Percentiles rank a stretch among this genome's conserved stretches.
Evolutionary conservation across 441 rosid species (phyloP).

Genomic region (Macaranga tanarius): DNA sequence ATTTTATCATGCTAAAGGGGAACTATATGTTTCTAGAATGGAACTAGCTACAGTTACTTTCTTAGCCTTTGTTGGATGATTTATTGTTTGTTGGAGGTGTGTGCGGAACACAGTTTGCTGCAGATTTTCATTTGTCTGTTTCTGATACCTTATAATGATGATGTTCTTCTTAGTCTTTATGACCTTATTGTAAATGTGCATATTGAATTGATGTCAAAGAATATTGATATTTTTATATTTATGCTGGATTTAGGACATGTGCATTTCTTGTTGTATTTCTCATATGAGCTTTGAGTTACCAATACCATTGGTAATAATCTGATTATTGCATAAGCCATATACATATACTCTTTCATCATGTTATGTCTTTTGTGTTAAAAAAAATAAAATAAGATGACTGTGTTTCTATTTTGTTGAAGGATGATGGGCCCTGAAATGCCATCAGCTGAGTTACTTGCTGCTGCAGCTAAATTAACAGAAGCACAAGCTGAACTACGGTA

Average conservation of each 20-base stretch:
- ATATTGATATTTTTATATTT: not conserved
- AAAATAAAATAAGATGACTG: not conserved
- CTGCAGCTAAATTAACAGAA: slow-evolving; percentile 91
- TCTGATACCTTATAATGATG: not conserved
- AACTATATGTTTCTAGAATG: not conserved
- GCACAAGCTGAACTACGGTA: slow-evolving; percentile 90
- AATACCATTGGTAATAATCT: not conserved
- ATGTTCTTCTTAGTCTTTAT: not conserved
- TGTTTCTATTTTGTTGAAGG: slow-evolving; percentile 44
- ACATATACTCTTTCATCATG: not conserved
- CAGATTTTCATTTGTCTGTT: not conserved
- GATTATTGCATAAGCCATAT: no score
- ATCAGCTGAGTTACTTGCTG: slow-evolving; percentile 88
- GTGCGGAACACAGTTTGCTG: not conserved
- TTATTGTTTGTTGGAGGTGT: not conserved
- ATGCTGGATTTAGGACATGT: not conserved
- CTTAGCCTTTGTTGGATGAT: not conserved
- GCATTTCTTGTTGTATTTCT: not conserved
- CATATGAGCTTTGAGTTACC: not conserved
- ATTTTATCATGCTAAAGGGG: slow-evolving; percentile 1
- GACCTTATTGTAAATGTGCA: not conserved
- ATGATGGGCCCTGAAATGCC: slow-evolving; percentile 93
- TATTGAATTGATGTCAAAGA: not conserved
- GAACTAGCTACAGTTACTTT: not conserved
- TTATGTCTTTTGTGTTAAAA: not conserved